Evolutionary conservation across 2,329 filamentous ascomycete species (phyloP).

Genomic region (Pseudocercospora fijiensis): DNA sequence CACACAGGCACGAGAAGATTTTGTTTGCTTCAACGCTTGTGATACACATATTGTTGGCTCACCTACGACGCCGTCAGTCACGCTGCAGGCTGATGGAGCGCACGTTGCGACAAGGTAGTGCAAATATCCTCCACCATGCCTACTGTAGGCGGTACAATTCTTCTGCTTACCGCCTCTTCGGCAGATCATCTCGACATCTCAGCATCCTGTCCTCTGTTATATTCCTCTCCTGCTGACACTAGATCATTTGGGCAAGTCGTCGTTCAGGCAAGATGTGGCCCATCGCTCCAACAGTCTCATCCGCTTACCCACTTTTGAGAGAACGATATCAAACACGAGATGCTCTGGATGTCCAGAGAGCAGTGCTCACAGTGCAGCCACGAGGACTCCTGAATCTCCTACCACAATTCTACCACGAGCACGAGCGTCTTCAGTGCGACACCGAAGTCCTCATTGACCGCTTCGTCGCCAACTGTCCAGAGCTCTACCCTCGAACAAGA

Average conservation of each 20-base stretch:
- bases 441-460: slow-evolving; percentile 18
- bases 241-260: background rate
- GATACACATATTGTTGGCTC: background rate
- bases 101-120: background rate
- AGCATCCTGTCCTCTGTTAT: background rate
- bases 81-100: background rate
- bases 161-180: background rate
- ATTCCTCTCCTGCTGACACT: background rate
- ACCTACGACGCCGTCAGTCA: background rate
- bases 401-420: slow-evolving; percentile 14
- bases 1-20: background rate
- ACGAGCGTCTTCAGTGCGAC: slow-evolving; percentile 13
- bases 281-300: background rate
- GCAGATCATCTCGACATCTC: background rate
- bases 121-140: background rate
- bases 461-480: slow-evolving; percentile 17
- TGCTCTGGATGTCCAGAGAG: slow-evolving; percentile 10
- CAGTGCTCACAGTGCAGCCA: slow-evolving; percentile 14
- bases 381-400: slow-evolving; percentile 10
- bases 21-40: slow-evolving; percentile 1
- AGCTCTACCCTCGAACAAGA: slow-evolving; percentile 15
- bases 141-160: background rate
- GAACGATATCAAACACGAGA: slow-evolving; percentile 1
- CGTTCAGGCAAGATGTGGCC: background rate
- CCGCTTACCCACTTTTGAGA: background rate